Conservation (phyloP, 495 filamentous ascomycete genomes). For the Tetracladium marchalianum region DNA sequence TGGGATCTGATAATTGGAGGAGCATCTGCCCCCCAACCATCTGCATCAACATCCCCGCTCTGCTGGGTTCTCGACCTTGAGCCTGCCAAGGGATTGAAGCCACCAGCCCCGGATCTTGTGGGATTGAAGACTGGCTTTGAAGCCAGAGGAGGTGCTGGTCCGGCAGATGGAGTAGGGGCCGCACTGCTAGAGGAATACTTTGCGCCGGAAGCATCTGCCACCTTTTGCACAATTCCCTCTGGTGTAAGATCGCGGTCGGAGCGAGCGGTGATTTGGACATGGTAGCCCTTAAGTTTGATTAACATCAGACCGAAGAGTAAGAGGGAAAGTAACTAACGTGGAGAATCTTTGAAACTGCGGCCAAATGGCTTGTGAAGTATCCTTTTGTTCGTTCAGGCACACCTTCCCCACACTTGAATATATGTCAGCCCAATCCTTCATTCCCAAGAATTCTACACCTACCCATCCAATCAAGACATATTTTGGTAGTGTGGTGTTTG, state of each 20-base stretch:
- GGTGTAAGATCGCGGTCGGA: slow-evolving; percentile 81
- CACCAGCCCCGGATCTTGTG: slow-evolving; percentile 54
- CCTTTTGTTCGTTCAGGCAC: slow-evolving; percentile 98
- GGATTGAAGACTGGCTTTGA: slow-evolving; percentile 87
- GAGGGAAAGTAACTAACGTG: slow-evolving; percentile 45
- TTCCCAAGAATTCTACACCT: slow-evolving; percentile 6
- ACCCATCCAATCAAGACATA: slow-evolving; percentile 87
- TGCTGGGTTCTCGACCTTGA: slow-evolving; percentile 36
- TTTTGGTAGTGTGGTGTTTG: slow-evolving; percentile 86
- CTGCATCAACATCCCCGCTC: slow-evolving; percentile 43
- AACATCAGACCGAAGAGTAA: neutral
- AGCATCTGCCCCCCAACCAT: slow-evolving; percentile 96
- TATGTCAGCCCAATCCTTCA: slow-evolving; percentile 5
- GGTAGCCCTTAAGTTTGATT: slow-evolving; percentile 57
- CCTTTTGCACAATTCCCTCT: slow-evolving; percentile 81
- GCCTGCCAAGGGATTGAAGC: slow-evolving; percentile 53
- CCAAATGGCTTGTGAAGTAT: slow-evolving; percentile 91
- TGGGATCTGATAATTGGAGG: slow-evolving; percentile 76
- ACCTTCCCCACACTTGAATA: slow-evolving; percentile 70
- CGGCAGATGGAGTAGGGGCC: slow-evolving; percentile 12
- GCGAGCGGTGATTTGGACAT: slow-evolving; percentile 92
- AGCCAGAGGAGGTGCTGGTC: slow-evolving; percentile 54
- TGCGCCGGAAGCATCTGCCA: slow-evolving; percentile 90
- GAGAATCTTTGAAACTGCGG: slow-evolving; percentile 79
- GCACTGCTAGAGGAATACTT: slow-evolving; percentile 65